A percentile compares a stretch with the other conserved stretches of the same genome.
Evolutionary conservation across 495 filamentous ascomycete species (phyloP).

Genomic region (Hyaloscypha finlandica): DNA sequence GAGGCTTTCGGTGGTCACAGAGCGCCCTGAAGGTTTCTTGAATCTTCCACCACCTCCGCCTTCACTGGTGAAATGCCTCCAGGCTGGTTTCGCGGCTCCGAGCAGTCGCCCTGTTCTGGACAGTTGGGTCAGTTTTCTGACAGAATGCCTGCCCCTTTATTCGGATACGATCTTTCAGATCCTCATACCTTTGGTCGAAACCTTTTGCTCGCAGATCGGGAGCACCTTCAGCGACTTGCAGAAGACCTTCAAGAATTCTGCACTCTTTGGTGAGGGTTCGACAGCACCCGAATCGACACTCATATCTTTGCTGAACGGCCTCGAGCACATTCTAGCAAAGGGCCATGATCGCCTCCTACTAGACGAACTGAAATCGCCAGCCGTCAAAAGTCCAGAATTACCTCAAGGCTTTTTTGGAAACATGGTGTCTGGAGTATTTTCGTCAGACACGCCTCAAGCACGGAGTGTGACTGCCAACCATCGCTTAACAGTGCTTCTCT

Average conservation of each 20-base stretch:
- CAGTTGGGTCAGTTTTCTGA: constrained; percentile 87
- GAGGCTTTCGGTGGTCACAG: constrained; percentile 23
- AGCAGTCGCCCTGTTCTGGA: constrained; percentile 79
- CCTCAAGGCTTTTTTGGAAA: constrained; percentile 93
- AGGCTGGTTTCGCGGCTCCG: constrained; percentile 74
- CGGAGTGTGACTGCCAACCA: constrained; percentile 87
- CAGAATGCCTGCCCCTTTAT: constrained; percentile 81
- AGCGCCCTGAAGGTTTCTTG: constrained; percentile 10
- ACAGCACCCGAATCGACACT: constrained; percentile 64
- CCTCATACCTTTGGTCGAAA: constrained; percentile 85
- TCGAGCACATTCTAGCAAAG: constrained; percentile 85
- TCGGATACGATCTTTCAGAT: constrained; percentile 84
- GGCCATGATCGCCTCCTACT: constrained; percentile 81
- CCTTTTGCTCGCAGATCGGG: constrained; percentile 75
- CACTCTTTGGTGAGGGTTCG: constrained; percentile 21
- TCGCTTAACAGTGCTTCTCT: constrained; percentile 87
- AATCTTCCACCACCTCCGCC: constrained; percentile 60
- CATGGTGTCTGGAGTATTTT: constrained; percentile 93
- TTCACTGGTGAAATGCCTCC: constrained; percentile 77
- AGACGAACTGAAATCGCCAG: constrained; percentile 69
- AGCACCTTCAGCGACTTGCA: constrained; percentile 66
- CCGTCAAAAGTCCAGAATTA: constrained; percentile 78
- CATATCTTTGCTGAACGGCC: constrained; percentile 79
- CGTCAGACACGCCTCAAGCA: constrained; percentile 71
- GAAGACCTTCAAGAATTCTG: constrained; percentile 50